Conservation (phyloP, 2,329 filamentous ascomycete genomes). For the Colletotrichum euphorbiae region DNA sequence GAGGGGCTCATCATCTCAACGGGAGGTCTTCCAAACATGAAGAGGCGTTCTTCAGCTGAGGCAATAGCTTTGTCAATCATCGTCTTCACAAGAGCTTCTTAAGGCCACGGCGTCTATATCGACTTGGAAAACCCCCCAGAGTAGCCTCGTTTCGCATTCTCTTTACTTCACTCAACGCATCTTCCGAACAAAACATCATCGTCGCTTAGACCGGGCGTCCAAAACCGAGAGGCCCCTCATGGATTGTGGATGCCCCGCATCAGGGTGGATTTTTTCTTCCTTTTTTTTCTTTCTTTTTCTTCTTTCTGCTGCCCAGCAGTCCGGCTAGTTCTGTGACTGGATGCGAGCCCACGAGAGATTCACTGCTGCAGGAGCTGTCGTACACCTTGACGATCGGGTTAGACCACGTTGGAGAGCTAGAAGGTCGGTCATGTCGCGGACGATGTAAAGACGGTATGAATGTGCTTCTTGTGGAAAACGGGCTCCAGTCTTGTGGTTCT, state of each 20-base stretch:
- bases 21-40: too few species aligned
- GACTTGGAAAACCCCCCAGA: too few species aligned
- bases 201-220: too few species aligned
- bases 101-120: too few species aligned
- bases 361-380: constrained; percentile 17
- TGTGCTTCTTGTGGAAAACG: background rate
- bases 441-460: too few species aligned
- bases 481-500: background rate
- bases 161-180: too few species aligned
- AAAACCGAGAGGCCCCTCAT: background rate
- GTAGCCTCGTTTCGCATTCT: too few species aligned
- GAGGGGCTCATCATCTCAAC: background rate
- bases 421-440: background rate
- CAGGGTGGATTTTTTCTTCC: constrained; percentile 40
- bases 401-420: background rate
- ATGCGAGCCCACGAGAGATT: background rate
- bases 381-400: background rate
- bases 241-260: constrained; percentile 19
- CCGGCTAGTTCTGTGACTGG: constrained; percentile 14
- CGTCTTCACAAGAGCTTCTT: too few species aligned
- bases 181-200: too few species aligned
- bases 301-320: constrained; percentile 44
- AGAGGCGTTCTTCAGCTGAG: too few species aligned
- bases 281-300: too few species aligned
- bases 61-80: too few species aligned